These are phyloP conservation scores for Leptosphaerulina australis DNA, from an alignment of 2,329 filamentous ascomycete genomes.

Conservation along the genomic window DNA sequence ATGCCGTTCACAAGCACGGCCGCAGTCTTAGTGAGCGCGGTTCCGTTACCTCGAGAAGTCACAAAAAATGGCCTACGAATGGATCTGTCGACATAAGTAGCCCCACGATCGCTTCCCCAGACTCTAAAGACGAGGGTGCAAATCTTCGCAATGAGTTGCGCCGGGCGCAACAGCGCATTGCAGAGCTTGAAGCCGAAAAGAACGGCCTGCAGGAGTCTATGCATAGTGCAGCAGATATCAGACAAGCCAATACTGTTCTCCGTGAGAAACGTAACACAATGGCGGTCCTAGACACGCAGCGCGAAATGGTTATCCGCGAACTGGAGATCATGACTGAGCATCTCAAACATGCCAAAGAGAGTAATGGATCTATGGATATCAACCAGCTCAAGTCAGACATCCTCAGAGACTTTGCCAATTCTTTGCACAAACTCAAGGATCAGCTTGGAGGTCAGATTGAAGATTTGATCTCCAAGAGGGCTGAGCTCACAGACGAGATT, in stretches of 20 bases:
- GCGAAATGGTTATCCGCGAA: conserved; percentile 93
- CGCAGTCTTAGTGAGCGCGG: conserved; percentile 77
- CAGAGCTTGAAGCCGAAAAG: conserved; percentile 85
- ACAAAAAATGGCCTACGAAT: conserved; percentile 51
- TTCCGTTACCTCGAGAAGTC: conserved; percentile 42
- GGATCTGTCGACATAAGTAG: conserved; percentile 67
- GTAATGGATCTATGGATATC: conserved; percentile 76
- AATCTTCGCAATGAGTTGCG: conserved; percentile 72
- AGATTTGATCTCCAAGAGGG: conserved; percentile 85
- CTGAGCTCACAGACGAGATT: conserved; percentile 84
- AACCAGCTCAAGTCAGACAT: conserved; percentile 70
- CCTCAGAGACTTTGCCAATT: conserved; percentile 66
- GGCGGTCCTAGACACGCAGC: conserved; percentile 89
- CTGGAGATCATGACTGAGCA: conserved; percentile 88
- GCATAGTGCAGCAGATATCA: conserved; percentile 66
- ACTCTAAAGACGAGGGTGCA: conserved; percentile 53
- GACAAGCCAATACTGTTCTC: conserved; percentile 83
- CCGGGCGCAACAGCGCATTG: conserved; percentile 80
- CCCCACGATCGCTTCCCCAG: conserved; percentile 67
- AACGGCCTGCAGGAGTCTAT: conserved; percentile 59
- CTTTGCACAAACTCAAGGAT: conserved; percentile 75
- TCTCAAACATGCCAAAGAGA: conserved; percentile 83
- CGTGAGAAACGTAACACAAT: conserved; percentile 95
- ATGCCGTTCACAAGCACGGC: conserved; percentile 84
- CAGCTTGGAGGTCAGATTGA: conserved; percentile 77